phyloP scores from a whole-genome alignment of 2,329 filamentous ascomycete genomes.

The Bertia moriformis region DNA sequence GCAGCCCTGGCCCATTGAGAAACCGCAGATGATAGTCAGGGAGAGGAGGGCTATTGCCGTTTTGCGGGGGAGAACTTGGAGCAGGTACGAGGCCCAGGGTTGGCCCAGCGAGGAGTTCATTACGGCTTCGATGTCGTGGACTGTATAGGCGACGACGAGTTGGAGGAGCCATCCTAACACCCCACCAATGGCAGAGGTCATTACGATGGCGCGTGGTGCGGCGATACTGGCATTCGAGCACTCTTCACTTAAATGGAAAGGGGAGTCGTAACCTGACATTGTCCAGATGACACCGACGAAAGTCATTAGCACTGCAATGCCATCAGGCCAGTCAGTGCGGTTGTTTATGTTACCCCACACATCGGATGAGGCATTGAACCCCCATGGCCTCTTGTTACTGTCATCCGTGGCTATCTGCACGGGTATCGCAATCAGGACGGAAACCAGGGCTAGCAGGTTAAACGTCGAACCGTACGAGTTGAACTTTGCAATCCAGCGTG shows the following conservation, averaged over 20 bases:
- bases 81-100: slow-evolving; percentile 56
- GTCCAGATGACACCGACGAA: slow-evolving; percentile 61
- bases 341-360: slow-evolving; percentile 56
- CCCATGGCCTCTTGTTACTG: no score
- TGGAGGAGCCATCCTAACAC: slow-evolving; percentile 61
- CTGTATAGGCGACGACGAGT: slow-evolving; percentile 58
- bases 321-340: slow-evolving; percentile 52
- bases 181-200: slow-evolving; percentile 53
- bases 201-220: slow-evolving; percentile 49
- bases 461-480: slow-evolving; percentile 58
- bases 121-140: slow-evolving; percentile 43
- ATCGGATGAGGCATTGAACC: slow-evolving; percentile 38
- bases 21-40: slow-evolving; percentile 54
- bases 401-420: slow-evolving; percentile 29
- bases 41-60: slow-evolving; percentile 46
- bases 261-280: slow-evolving; percentile 51
- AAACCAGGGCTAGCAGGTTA: slow-evolving; percentile 53
- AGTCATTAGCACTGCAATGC: slow-evolving; percentile 55
- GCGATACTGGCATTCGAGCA: slow-evolving; percentile 61
- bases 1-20: slow-evolving; percentile 60
- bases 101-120: slow-evolving; percentile 50
- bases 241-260: slow-evolving; percentile 63
- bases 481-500: slow-evolving; percentile 53
- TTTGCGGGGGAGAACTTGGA: slow-evolving; percentile 47
- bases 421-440: slow-evolving; percentile 57